Conservation (phyloP, 2,329 filamentous ascomycete species). For the Fusarium oxysporum region DNA sequence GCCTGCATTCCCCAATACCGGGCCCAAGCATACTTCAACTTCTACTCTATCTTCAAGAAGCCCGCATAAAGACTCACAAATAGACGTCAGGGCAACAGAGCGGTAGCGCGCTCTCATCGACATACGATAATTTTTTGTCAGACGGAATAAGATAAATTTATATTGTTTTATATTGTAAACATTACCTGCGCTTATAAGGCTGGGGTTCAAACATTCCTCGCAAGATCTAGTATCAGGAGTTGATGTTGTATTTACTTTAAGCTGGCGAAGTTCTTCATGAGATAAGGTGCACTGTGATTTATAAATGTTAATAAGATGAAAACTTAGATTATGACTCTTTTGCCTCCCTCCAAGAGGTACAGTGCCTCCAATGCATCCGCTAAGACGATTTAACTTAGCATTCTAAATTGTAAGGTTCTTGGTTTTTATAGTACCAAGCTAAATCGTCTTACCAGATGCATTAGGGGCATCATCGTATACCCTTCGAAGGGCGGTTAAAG, state of each 20-base stretch:
- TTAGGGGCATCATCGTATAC: too few species aligned
- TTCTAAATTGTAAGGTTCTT: too few species aligned
- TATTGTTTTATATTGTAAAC: not conserved
- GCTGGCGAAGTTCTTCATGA: not conserved
- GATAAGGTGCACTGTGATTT: too few species aligned
- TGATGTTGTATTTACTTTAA: not conserved
- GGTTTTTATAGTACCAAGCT: too few species aligned
- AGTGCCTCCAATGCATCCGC: too few species aligned
- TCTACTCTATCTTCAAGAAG: constrained; percentile 16
- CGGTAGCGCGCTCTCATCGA: not conserved
- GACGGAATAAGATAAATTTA: not conserved
- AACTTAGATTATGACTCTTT: not conserved
- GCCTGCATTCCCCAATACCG: not conserved
- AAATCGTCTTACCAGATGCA: too few species aligned
- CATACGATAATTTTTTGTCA: accelerated
- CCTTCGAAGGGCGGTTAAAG: too few species aligned
- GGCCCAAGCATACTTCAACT: not conserved
- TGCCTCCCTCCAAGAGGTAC: too few species aligned
- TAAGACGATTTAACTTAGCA: too few species aligned
- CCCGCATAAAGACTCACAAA: constrained; percentile 16
- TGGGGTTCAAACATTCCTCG: too few species aligned
- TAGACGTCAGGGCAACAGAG: constrained; percentile 11
- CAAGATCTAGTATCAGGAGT: not conserved
- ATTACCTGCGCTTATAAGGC: not conserved
- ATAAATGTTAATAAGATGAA: not conserved